Conservation (phyloP, 2,329 filamentous ascomycete genomes). For the Thermothelomyces thermophilus region DNA sequence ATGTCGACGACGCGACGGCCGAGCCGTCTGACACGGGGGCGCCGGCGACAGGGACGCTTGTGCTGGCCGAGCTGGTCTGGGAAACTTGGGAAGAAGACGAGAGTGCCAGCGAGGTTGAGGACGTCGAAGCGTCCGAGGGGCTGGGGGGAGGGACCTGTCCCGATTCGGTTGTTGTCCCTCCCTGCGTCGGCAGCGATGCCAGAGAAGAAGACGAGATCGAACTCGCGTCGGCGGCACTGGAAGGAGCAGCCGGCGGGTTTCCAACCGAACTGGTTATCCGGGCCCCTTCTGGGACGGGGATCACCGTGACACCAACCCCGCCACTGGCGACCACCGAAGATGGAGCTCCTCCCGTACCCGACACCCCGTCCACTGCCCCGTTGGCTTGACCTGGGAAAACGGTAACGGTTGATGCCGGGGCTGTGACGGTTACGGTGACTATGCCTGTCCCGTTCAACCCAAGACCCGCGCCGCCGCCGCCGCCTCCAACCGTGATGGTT, state of each 20-base stretch:
- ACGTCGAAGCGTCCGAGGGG: background rate
- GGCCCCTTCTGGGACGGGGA: constrained; percentile 17
- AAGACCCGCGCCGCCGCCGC: constrained; percentile 19
- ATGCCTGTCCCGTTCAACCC: constrained; percentile 31
- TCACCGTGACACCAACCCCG: constrained; percentile 22
- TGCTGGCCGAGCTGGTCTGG: background rate
- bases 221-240: background rate
- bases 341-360: background rate
- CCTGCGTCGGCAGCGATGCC: constrained; percentile 1
- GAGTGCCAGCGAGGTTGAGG: background rate
- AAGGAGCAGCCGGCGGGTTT: background rate
- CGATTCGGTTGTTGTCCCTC: background rate
- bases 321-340: constrained; percentile 13
- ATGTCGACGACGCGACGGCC: no score
- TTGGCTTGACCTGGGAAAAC: constrained; percentile 20
- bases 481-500: constrained; percentile 33
- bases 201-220: background rate
- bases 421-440: constrained; percentile 34
- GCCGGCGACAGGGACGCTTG: constrained; percentile 2
- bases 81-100: constrained; percentile 1
- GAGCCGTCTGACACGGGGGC: constrained; percentile 5
- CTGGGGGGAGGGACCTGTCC: constrained; percentile 1
- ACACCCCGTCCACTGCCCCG: constrained; percentile 18
- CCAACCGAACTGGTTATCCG: constrained; percentile 11
- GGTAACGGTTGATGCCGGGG: constrained; percentile 28